Percentiles rank a stretch among this genome's conserved stretches.
Conservation (phyloP, 2,329 filamentous ascomycete genomes). For the Xylaria sp. region DNA sequence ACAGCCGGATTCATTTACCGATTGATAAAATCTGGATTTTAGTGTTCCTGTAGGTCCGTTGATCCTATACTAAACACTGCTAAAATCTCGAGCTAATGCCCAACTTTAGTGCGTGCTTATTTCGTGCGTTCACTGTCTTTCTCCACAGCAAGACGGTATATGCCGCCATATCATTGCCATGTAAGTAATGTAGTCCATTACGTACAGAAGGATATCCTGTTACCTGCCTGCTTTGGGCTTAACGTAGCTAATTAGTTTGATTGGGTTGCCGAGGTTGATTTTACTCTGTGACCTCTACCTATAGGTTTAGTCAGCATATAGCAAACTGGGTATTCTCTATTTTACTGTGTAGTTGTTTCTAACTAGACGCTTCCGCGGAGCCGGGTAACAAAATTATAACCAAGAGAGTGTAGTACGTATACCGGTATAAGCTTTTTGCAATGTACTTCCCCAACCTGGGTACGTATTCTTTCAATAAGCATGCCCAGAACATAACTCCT, state of each 20-base stretch:
- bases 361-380: too few relatives aligned
- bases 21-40: not conserved
- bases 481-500: too few relatives aligned
- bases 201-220: not conserved
- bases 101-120: not conserved
- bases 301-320: not conserved
- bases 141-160: not conserved
- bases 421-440: not conserved
- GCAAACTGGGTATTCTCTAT: not conserved
- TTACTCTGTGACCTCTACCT: not conserved
- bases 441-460: not conserved
- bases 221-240: not conserved
- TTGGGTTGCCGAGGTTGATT: not conserved
- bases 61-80: not conserved
- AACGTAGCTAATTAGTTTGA: not conserved
- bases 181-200: too few relatives aligned
- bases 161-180: not conserved
- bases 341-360: too few relatives aligned
- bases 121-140: not conserved
- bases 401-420: too few relatives aligned
- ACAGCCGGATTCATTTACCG: conserved; percentile 1
- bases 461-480: too few relatives aligned
- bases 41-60: not conserved
- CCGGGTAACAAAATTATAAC: too few relatives aligned
- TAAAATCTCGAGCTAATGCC: conserved; percentile 3